A percentile compares a stretch with the other conserved stretches of the same genome.
These are phyloP conservation scores for Cercospora brassicicola DNA, from an alignment of 2,329 filamentous ascomycete species.

Conservation along the genomic window DNA sequence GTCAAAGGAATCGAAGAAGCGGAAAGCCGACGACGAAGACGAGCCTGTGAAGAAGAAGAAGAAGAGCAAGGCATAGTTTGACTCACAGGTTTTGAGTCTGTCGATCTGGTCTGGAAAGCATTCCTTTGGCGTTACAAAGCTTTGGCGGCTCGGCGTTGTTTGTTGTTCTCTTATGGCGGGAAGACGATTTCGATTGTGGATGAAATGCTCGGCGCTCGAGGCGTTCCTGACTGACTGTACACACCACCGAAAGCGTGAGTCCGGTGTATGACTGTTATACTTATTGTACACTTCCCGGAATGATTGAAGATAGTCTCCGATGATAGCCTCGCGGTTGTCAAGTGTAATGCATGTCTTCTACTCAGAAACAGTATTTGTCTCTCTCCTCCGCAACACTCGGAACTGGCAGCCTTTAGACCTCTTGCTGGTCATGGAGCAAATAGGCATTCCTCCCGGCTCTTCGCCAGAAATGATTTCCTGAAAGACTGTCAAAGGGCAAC, in stretches of 20 bases:
- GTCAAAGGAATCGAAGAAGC: constrained; percentile 56
- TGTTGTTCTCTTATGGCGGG: not conserved
- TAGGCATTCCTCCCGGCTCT: not conserved
- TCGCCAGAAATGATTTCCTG: not conserved
- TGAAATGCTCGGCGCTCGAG: constrained; percentile 16
- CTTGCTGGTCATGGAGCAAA: not conserved
- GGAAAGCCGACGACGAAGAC: constrained; percentile 26
- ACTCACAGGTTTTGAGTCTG: not conserved
- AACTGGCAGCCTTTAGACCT: not conserved
- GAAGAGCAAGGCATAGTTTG: constrained; percentile 30
- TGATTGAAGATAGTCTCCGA: constrained; percentile 9
- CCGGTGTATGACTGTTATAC: constrained; percentile 8
- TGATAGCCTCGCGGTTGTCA: not conserved
- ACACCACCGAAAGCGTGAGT: constrained; percentile 5
- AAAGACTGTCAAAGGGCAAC: not conserved
- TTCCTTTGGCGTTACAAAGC: constrained; percentile 10
- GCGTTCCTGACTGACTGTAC: constrained; percentile 12
- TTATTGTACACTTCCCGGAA: constrained; percentile 16
- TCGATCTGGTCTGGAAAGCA: not conserved
- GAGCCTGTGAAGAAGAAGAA: constrained; percentile 31
- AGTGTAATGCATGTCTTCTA: constrained; percentile 8
- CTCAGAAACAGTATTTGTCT: not conserved
- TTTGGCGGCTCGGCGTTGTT: constrained; percentile 11
- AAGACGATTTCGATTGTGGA: constrained; percentile 7
- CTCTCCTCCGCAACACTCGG: not conserved